phyloP scores from a whole-genome alignment of 306 rosid species.

The Pyrus communis region DNA sequence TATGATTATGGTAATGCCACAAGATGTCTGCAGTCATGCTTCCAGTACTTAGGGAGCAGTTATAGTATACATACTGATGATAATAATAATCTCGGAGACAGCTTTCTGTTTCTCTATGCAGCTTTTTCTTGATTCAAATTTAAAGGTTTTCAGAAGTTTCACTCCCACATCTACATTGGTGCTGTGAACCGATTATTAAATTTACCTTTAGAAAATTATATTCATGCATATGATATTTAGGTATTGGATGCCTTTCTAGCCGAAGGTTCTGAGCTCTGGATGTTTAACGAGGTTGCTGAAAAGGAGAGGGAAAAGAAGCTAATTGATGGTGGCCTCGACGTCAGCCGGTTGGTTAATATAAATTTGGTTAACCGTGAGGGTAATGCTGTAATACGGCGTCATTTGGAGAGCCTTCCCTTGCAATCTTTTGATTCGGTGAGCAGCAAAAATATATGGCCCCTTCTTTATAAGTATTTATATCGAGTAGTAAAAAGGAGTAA shows the following conservation, averaged over 20 bases:
- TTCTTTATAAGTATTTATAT: not conserved
- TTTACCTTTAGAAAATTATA: not conserved
- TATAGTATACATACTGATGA: constrained; percentile 18
- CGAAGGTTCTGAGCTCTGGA: constrained; percentile 83
- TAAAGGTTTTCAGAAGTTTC: not conserved
- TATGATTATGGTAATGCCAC: constrained; percentile 75
- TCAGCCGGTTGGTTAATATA: constrained; percentile 62
- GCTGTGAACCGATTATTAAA: not conserved
- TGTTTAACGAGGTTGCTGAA: constrained; percentile 89
- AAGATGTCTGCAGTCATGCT: constrained; percentile 25
- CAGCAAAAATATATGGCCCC: constrained; percentile 14
- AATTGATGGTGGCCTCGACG: constrained; percentile 80
- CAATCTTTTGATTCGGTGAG: constrained; percentile 88
- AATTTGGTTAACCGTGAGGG: constrained; percentile 79
- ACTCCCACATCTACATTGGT: not conserved
- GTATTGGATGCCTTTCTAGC: constrained; percentile 89
- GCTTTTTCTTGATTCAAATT: constrained; percentile 7
- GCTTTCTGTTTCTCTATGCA: not conserved
- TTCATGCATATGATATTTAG: constrained; percentile 19
- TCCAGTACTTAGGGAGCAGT: constrained; percentile 23
- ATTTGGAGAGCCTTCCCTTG: constrained; percentile 87
- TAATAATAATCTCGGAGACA: constrained; percentile 6
- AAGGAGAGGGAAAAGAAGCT: constrained; percentile 80
- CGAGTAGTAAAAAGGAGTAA: not conserved
- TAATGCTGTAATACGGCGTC: constrained; percentile 88